phyloP scores from a whole-genome alignment of 148 eudicot genomes.

The Nyssa sinensis region DNA sequence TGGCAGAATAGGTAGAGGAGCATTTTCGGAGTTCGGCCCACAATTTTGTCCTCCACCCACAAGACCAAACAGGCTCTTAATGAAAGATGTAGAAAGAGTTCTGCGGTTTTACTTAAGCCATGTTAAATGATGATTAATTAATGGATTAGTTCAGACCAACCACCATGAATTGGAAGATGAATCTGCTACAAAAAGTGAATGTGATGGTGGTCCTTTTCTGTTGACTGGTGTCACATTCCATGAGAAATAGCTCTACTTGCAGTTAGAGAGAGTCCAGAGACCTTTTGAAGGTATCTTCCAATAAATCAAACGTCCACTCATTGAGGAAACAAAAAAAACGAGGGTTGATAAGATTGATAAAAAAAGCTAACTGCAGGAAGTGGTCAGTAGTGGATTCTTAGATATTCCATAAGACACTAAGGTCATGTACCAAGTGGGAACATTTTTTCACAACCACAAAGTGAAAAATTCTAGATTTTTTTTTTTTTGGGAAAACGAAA shows the following conservation, averaged over 20 bases:
- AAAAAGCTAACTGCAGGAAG: not conserved
- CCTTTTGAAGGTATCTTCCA: not conserved
- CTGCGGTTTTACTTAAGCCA: too few relatives aligned
- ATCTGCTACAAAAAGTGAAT: not conserved
- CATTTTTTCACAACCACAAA: not conserved
- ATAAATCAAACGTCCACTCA: not conserved
- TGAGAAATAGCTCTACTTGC: too few relatives aligned
- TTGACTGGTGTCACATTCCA: not conserved
- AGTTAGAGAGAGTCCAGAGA: not conserved
- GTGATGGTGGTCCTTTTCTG: not conserved
- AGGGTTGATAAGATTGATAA: too few relatives aligned
- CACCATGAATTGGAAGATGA: not conserved
- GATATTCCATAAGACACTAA: not conserved
- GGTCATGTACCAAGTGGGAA: conserved; percentile 1
- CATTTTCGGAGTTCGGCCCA: too few relatives aligned
- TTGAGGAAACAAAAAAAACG: too few relatives aligned
- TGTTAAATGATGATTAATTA: too few relatives aligned
- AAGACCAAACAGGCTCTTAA: too few relatives aligned
- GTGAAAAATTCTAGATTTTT: not conserved
- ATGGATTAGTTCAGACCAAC: not conserved
- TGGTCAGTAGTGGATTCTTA: not conserved
- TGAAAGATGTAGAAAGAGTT: too few relatives aligned
- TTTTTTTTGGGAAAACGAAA: too few relatives aligned
- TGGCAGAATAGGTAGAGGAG: too few relatives aligned
- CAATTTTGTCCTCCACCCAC: too few relatives aligned